These are phyloP conservation scores for Mycena galericulata DNA, from an alignment of 768 basidiomycete species.

Conservation along the genomic window DNA sequence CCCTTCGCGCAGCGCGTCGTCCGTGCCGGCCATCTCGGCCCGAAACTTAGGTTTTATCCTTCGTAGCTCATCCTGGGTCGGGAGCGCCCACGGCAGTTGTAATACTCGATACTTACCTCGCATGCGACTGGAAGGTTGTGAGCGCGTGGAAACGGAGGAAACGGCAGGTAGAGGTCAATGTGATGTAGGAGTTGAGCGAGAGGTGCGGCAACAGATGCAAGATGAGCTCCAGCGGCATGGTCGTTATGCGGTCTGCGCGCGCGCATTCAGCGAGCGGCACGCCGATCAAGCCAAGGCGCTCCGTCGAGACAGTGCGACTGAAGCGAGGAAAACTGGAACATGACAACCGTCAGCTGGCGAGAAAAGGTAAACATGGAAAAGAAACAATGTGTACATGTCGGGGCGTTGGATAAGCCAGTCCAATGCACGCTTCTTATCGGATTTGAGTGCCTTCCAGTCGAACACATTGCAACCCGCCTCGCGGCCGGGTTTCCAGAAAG, in stretches of 20 bases:
- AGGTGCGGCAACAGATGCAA: slow-evolving; percentile 39
- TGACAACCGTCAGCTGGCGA: not conserved
- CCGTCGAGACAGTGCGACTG: slow-evolving; percentile 23
- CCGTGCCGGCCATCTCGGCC: slow-evolving; percentile 31
- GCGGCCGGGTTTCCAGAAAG: slow-evolving; percentile 34
- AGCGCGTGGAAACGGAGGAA: slow-evolving; percentile 35
- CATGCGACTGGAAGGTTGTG: slow-evolving; percentile 11
- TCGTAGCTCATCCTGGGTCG: slow-evolving; percentile 31
- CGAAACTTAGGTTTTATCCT: not conserved
- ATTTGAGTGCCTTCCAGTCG: slow-evolving; percentile 35
- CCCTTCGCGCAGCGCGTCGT: slow-evolving; percentile 27
- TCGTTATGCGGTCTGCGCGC: slow-evolving; percentile 34
- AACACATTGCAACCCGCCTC: slow-evolving; percentile 29
- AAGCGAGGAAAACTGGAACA: slow-evolving; percentile 42
- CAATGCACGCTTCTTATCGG: slow-evolving; percentile 11
- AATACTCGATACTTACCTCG: slow-evolving; percentile 37
- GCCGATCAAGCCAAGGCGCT: slow-evolving; percentile 27
- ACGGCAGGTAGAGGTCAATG: slow-evolving; percentile 42
- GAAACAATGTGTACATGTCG: slow-evolving; percentile 39
- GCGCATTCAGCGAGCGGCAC: not conserved
- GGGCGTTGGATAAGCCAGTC: slow-evolving; percentile 38
- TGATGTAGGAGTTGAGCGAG: slow-evolving; percentile 33
- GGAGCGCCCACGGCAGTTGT: slow-evolving; percentile 41
- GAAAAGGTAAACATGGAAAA: too few relatives aligned
- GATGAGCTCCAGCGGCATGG: slow-evolving; percentile 39